Base-by-base conservation (phyloP, 345 rosid genomes). In the Noccaea bulbosa region DNA sequence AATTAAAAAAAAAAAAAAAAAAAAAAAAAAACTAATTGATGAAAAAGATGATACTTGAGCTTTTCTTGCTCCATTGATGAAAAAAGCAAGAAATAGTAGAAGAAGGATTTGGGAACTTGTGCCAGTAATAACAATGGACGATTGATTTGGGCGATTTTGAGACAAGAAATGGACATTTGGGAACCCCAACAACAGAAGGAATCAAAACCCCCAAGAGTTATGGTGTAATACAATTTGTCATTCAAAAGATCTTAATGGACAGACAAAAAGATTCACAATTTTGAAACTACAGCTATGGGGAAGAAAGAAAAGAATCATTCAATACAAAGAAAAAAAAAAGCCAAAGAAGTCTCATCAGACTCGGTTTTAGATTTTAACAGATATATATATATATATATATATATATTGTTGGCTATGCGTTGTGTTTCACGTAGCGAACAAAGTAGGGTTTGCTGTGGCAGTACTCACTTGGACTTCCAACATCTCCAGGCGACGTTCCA, bases 401-500 rank as follows among this genome's bases (percentile, higher is more conserved):
- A n/a, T n/a, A n/a, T n/a, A n/a, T n/a, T n/a, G n/a, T n/a, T n/a
- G 30, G 17, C 35, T 32, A 5, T 9, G 16, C 4, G 54, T 62
- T 27, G 7, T 33, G 27, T 14, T 63, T 89, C 85, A 91, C 5
- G 91, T 81, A 54, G 76, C 80, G 48, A 92, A 92, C 56, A 94
- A 84, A 80, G 94, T 83, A 9, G 97, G 89, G 33, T 92, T 91
- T 35, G 97, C 85, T 2, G 96, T 82, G 4, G 97, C 95, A 32
- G 93, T 92, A 72, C 89, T 85, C 49, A 94, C 97, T 83, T 94
- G 96, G 34, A 92, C 93, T 72, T 94, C 98, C 4, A 94, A 89
- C 66, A 92, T 79, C 70, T 94, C 93, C 27, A 94, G 70, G 11
- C 97, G 90, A 50, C 93, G 96, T 76, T 94, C 99, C 71, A 94